Base-by-base conservation (phyloP, 2,329 filamentous ascomycete genomes). In the Capronia coronata region DNA sequence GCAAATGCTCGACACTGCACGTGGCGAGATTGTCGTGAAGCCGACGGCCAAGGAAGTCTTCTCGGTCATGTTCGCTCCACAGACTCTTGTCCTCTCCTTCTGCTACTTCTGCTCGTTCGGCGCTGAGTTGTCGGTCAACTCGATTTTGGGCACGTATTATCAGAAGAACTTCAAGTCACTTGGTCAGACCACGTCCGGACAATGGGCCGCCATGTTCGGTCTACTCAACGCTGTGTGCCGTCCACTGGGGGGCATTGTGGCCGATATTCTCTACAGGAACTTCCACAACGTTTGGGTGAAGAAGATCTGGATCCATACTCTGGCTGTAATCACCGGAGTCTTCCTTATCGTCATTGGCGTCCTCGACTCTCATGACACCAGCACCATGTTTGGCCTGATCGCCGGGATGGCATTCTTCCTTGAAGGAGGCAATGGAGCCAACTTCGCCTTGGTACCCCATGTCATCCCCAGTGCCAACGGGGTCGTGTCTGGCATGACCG, bases 361-460 rank as follows among this genome's bases (percentile, higher is more conserved):
- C n/a, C 64, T 75, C 0, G 71, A 93, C 64, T 76, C 86, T 0
- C 76, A 81, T 21, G 63, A 75, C 19, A 66, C 83, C 41, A 68
- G 75, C 5, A 80, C 78, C 2, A 83, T 94, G 75, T 82, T 93
- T 48, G 87, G 86, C 1, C 79, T 95, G 4, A 71, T 94, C 7
- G 82, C 83, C 1, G 77, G 87, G 8, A 77, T 89, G 70, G 87
- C 86, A 1, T 76, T 94, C 64, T 94, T 94, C 71, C 69, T 89
- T 37, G 87, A 94, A 65, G 87, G 85, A 1, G 83, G 82, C 35
- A 95, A 95, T 64, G 90, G 90, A 0, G 82, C 87, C 34, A 93
- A 87, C 69, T 95, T 93, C 67, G 80, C 87, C 0, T 76, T 95
- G 4, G 84, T 95, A 19, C 88, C 89, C 2, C 90, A 95, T 64